Conservation (phyloP, 352 stramenopile species). For the Phytophthora pluvialis region DNA sequence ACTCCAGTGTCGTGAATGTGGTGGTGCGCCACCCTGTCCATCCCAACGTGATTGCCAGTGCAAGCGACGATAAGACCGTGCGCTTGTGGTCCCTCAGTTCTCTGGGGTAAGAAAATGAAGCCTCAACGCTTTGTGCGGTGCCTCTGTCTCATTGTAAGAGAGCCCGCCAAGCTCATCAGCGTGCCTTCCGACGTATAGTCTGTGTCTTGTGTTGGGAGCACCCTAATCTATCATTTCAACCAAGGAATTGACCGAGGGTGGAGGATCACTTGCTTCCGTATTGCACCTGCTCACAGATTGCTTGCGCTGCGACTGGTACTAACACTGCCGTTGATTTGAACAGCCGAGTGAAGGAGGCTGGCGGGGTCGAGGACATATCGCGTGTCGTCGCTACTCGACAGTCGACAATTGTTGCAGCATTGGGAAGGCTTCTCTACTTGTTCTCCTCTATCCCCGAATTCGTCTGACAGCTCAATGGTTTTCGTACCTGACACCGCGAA, state of each 20-base stretch:
- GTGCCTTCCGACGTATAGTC: neutral
- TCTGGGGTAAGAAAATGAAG: conserved; percentile 25
- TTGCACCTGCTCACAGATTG: too few relatives aligned
- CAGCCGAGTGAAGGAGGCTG: too few relatives aligned
- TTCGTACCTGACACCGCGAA: neutral
- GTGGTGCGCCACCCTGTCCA: conserved; percentile 60
- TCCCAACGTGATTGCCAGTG: conserved; percentile 62
- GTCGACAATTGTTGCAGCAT: neutral
- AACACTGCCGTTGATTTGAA: too few relatives aligned
- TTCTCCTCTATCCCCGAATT: too few relatives aligned
- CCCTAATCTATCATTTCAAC: neutral
- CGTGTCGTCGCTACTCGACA: too few relatives aligned
- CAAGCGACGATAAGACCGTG: conserved; percentile 80
- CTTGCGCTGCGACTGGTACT: too few relatives aligned
- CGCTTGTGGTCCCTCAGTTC: conserved; percentile 49
- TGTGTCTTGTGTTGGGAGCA: neutral
- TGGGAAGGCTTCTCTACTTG: too few relatives aligned
- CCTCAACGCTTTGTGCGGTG: neutral
- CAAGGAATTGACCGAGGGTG: too few relatives aligned
- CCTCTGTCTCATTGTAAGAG: conserved; percentile 11
- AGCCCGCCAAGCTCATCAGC: neutral
- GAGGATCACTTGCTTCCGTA: too few relatives aligned
- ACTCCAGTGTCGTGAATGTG: conserved; percentile 79
- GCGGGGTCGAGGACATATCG: too few relatives aligned
- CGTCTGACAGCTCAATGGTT: too few relatives aligned